Evolutionary conservation across 2,329 filamentous ascomycete genomes (phyloP).

Genomic region (Exutisphaerella laricina): DNA sequence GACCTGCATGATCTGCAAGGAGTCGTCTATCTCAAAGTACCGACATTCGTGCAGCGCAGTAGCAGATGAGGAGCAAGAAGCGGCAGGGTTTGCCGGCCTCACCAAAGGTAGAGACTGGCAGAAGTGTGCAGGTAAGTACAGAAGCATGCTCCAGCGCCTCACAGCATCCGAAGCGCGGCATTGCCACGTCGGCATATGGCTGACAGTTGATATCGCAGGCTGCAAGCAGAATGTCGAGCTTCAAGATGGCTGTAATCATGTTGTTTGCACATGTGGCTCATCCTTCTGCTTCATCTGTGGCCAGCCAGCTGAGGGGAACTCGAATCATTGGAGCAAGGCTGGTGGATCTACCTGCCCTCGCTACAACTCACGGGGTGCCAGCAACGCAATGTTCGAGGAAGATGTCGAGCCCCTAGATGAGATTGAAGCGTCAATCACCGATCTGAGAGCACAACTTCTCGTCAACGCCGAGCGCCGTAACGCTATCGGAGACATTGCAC

Average conservation of each 20-base stretch:
- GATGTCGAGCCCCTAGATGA: no score
- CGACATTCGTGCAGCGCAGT: constrained; percentile 7
- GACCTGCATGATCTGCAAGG: constrained; percentile 3
- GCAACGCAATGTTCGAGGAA: background rate
- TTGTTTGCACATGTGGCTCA: constrained; percentile 4
- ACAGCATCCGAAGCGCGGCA: no score
- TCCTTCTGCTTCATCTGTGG: constrained; percentile 11
- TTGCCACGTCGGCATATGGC: no score
- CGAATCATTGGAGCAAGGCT: background rate
- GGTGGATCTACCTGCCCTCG: background rate
- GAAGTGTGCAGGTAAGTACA: no score
- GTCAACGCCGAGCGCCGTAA: no score
- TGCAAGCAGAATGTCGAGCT: constrained; percentile 5
- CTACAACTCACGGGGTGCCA: background rate
- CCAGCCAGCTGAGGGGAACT: background rate
- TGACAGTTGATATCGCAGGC: no score
- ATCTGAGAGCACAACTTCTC: no score
- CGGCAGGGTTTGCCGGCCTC: background rate
- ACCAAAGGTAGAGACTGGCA: constrained; percentile 3
- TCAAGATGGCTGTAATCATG: constrained; percentile 6
- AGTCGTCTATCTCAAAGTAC: background rate
- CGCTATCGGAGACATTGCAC: no score
- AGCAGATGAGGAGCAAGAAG: constrained; percentile 4
- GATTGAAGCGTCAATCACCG: no score
- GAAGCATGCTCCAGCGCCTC: no score